Evolutionary conservation across 768 basidiomycete genomes (phyloP).

Genomic region (Tulasnella sp.): DNA sequence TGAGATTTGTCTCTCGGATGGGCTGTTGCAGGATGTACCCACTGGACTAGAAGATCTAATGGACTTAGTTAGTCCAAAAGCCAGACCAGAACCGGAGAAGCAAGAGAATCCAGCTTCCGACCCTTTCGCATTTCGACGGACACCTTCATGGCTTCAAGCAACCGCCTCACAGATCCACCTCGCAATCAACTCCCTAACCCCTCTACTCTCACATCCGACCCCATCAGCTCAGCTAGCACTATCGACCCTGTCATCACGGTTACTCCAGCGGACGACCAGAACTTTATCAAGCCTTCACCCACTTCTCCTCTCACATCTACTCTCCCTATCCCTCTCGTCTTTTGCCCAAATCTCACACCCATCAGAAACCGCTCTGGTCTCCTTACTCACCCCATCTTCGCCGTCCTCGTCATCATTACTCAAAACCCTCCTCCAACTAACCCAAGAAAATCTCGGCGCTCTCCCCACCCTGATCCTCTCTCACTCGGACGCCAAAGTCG

Average conservation of each 20-base stretch:
- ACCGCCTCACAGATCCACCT: conserved; percentile 76
- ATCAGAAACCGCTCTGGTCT: conserved; percentile 38
- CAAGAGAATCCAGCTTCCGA: conserved; percentile 22
- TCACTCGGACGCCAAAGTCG: conserved; percentile 62
- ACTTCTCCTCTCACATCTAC: conserved; percentile 57
- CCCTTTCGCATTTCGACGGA: conserved; percentile 46
- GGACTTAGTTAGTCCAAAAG: conserved; percentile 21
- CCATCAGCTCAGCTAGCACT: conserved; percentile 52
- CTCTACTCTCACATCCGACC: conserved; percentile 61
- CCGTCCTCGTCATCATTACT: conserved; percentile 33
- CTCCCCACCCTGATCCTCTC: conserved; percentile 63
- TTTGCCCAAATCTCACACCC: conserved; percentile 41
- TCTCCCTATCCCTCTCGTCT: conserved; percentile 55
- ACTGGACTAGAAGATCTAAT: conserved; percentile 53
- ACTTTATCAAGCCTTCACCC: conserved; percentile 59
- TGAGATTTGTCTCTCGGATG: conserved; percentile 49
- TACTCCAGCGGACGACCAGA: conserved; percentile 45
- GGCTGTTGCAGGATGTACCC: conserved; percentile 42
- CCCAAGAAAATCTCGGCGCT: conserved; percentile 50
- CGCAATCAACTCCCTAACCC: conserved; percentile 64
- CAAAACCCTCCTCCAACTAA: conserved; percentile 49
- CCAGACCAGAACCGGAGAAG: background rate
- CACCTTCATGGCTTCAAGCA: conserved; percentile 66
- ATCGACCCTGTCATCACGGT: conserved; percentile 38
- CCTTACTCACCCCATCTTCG: conserved; percentile 36